A percentile compares a stretch with the other conserved stretches of the same genome.
These are phyloP conservation scores for Clitopilus passeckerianus DNA, from an alignment of 768 basidiomycete genomes.

Conservation along the genomic window DNA sequence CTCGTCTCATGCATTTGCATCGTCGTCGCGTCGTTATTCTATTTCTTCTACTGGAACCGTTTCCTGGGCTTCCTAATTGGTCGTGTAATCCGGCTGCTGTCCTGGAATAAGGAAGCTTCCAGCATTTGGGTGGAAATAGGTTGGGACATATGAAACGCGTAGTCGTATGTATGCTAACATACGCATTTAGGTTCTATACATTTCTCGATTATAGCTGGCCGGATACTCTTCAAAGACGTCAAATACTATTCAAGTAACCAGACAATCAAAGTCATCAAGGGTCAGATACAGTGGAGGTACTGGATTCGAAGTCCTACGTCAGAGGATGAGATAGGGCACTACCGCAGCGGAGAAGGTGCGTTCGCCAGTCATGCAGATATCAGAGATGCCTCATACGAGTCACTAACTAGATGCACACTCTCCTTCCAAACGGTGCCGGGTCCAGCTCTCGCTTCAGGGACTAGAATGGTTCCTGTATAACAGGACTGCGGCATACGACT, in stretches of 20 bases:
- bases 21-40: slow-evolving; percentile 53
- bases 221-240: slow-evolving; percentile 85
- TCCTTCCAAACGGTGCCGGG: slow-evolving; percentile 62
- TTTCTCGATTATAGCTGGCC: slow-evolving; percentile 81
- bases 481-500: slow-evolving; percentile 82
- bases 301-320: slow-evolving; percentile 82
- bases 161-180: background rate
- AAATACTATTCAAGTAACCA: slow-evolving; percentile 92
- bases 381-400: background rate
- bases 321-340: slow-evolving; percentile 59
- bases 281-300: slow-evolving; percentile 88
- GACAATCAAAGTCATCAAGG: slow-evolving; percentile 78
- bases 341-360: background rate
- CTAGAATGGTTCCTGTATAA: slow-evolving; percentile 95
- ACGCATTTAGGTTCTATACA: slow-evolving; percentile 73
- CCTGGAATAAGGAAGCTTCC: slow-evolving; percentile 76
- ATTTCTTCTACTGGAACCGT: slow-evolving; percentile 91
- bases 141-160: slow-evolving; percentile 19
- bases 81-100: slow-evolving; percentile 58
- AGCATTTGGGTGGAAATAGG: slow-evolving; percentile 86
- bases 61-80: slow-evolving; percentile 68
- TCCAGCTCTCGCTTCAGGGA: slow-evolving; percentile 77
- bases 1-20: slow-evolving; percentile 61
- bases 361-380: background rate
- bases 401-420: slow-evolving; percentile 24